Base-by-base conservation (phyloP, 2,329 filamentous ascomycete genomes). In the Fonsecaea pedrosoi region DNA sequence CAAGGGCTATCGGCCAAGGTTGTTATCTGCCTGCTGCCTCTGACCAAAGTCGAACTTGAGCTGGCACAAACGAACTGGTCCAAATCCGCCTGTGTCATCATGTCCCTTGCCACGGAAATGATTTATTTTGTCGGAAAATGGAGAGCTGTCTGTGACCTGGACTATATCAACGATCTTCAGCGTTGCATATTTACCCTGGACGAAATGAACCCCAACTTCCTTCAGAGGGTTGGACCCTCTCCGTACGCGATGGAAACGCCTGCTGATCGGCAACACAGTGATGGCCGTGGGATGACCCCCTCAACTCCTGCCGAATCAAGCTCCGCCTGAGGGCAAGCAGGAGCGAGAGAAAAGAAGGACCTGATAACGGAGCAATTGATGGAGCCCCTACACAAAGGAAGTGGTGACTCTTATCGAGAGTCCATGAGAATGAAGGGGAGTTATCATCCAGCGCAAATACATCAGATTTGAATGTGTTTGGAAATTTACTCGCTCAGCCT, bases 41-140 rank as follows among this genome's bases (percentile, higher is more conserved):
- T 18, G 13, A 18, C n/a, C 10, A 32, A 40, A 30, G 21, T n/a
- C 5, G 10, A 35, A 53, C 45, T 61, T 1, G 10, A 4, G 32
- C 7, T 15, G n/a, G 53, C 58, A 32, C n/a, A n/a, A 45, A 38
- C 54, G 42, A 54, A 15, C 58, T 32, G 15, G 15, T 30, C n/a
- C 15, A 42, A 45, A 5, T 10, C 9, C 4, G 32, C 48, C 13
- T 37, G 58, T 21, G 34, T 38, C 30, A 54, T 54, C 40, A 61
- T 54, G 30, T 53, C 58, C 13, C 32, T 61, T 54, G 58, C 45
- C 45, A 37, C 45, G 18, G 58, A 61, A 6, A 35, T 40, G 35
- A 21, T 8, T 34, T 54, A 25, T 25, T n/a, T 61, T 21, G 58
- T 54, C 6, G 58, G 58, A 38, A 61, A 21, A 3, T 61, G 58